phyloP scores from a whole-genome alignment of 306 rosid species.

The Medicago arabica region DNA sequence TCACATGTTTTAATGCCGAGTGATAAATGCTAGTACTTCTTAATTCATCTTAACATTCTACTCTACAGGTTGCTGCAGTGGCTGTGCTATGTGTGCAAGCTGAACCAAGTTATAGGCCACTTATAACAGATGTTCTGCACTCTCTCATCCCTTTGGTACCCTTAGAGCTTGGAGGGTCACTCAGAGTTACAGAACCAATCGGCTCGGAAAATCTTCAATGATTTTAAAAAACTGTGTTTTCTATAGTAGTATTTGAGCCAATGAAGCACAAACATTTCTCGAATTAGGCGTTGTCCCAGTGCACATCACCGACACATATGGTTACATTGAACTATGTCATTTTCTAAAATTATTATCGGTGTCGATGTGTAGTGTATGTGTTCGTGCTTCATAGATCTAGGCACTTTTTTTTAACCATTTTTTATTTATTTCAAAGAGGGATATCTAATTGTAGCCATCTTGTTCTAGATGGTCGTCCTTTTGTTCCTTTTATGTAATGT shows the following conservation, averaged over 20 bases:
- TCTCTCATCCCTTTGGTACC: constrained; percentile 92
- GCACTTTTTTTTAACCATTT: constrained; percentile 9
- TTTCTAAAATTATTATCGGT: no score
- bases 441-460: constrained; percentile 21
- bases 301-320: no score
- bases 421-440: constrained; percentile 17
- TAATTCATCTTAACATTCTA: constrained; percentile 32
- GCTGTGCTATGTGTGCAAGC: constrained; percentile 92
- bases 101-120: constrained; percentile 91
- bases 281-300: no score
- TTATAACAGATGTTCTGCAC: constrained; percentile 87
- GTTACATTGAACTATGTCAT: no score
- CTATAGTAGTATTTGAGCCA: constrained; percentile 12
- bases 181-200: constrained; percentile 63
- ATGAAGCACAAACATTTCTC: no score
- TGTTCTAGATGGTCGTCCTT: constrained; percentile 12
- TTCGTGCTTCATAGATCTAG: not conserved
- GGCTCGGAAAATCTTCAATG: constrained; percentile 39
- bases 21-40: constrained; percentile 20
- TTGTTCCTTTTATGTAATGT: not conserved
- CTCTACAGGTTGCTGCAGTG: constrained; percentile 93
- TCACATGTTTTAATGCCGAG: constrained; percentile 6
- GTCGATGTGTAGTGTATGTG: no score
- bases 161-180: constrained; percentile 80
- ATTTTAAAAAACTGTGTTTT: constrained; percentile 17